Evolutionary conservation across 805 yeast species (phyloP), one percentile per base, ranked within the genome.

Genomic region (Lipomyces lipofer): DNA sequence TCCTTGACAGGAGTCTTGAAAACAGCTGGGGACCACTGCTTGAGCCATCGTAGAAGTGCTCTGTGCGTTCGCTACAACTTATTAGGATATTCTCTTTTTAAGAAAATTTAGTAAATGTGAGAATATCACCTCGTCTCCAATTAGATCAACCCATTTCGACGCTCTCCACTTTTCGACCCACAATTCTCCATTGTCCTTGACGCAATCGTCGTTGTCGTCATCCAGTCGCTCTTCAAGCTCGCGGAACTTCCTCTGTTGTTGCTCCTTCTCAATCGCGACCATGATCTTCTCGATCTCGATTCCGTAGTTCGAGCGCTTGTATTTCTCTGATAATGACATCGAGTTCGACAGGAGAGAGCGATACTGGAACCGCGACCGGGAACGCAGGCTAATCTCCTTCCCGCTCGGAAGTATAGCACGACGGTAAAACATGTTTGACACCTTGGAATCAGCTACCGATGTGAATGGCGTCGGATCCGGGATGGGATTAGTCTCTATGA

Each of bases 81-180:
- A 10, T 19, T 4, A 39, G 13, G 32, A 24, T 15, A 43, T 2
- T 9, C 19, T 6, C 25, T n/a, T 4, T 21, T 28, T 24, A 25
- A 17, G 7, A 30, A 19, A 19, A 17, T 17, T 46, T 22, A 28
- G 17, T 12, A 19, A 6, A 8, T 13, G 6, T 21, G 10, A 15
- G 7, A 19, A 12, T 28, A 7, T 30, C 22, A 55, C 59, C 61
- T 86, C 92, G 57, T 85, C 84, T 0, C 92, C 92, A 0, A 84
- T 76, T 33, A 86, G 71, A 58, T 86, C 89, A 29, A 84, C 63
- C 69, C 84, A 85, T n/a, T 68, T 71, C 36, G 67, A 69, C 0
- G 92, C 89, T 56, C 88, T 72, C 76, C 84, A 86, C 66, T 84
- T 84, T 63, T 86, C 92, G 2, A 83, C 80, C 82, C 66, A 63